Evolutionary conservation across 2,329 filamentous ascomycete genomes (phyloP).

Genomic region (Calonectria multiphialidica): DNA sequence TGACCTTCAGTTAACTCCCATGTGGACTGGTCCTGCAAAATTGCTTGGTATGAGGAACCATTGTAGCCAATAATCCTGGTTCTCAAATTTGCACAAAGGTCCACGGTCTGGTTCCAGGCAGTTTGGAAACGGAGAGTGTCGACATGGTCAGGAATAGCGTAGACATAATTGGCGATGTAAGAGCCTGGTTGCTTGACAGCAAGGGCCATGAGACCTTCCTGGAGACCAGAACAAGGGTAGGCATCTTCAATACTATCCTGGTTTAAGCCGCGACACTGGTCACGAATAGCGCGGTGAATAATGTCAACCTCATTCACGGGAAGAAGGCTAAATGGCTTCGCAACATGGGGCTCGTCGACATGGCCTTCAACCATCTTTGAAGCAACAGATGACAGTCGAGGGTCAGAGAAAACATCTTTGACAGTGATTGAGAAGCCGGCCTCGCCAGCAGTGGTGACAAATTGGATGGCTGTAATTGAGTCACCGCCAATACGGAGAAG

Average conservation of each 20-base stretch:
- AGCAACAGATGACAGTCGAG: background rate
- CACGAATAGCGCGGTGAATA: background rate
- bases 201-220: conserved; percentile 4
- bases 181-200: conserved; percentile 6
- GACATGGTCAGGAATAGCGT: background rate
- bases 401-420: conserved; percentile 13
- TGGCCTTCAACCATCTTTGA: background rate
- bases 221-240: conserved; percentile 1
- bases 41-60: background rate
- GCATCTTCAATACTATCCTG: conserved; percentile 3
- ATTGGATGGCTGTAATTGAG: conserved; percentile 38
- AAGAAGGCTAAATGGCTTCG: background rate
- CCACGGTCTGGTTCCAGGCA: background rate
- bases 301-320: background rate
- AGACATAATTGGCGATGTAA: conserved; percentile 10
- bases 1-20: background rate
- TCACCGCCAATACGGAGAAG: conserved; percentile 15
- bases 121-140: background rate
- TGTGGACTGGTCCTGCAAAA: background rate
- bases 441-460: conserved; percentile 7
- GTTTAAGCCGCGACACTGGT: background rate
- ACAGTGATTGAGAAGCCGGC: conserved; percentile 5
- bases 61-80: conserved; percentile 1
- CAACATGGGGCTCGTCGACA: background rate
- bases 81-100: background rate